Percentiles rank a stretch among this genome's conserved stretches.
Conservation (phyloP, 768 basidiomycete genomes). For the Rhizopogon vinicolor region DNA sequence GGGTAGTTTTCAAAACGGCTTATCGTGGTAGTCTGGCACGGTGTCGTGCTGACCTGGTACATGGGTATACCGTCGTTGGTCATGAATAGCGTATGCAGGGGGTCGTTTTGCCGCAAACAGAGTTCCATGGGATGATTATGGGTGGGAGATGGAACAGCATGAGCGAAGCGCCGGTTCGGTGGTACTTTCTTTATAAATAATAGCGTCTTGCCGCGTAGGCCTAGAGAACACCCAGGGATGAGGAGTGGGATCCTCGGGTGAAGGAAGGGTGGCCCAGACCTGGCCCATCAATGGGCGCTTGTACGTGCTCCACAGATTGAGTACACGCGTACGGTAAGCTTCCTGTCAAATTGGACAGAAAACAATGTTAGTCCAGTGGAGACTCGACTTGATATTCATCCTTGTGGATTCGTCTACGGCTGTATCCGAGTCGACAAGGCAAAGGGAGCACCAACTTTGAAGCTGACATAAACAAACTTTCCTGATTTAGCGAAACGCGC, state of each 20-base stretch:
- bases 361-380: not conserved
- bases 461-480: no score
- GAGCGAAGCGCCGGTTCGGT: not conserved
- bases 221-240: not conserved
- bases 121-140: not conserved
- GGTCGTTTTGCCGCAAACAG: slow-evolving; percentile 29
- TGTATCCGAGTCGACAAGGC: no score
- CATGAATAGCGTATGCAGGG: slow-evolving; percentile 30
- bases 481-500: not conserved
- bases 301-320: not conserved
- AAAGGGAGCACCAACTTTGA: no score
- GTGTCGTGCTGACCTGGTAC: slow-evolving; percentile 29
- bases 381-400: no score
- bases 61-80: slow-evolving; percentile 28
- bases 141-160: not conserved
- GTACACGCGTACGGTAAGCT: not conserved
- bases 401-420: no score
- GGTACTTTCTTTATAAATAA: not conserved
- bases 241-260: not conserved
- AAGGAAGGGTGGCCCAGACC: not conserved
- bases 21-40: not conserved
- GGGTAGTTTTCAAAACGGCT: slow-evolving; percentile 21
- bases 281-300: not conserved
- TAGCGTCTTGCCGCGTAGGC: not conserved
- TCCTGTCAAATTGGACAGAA: no score